These are phyloP conservation scores for Lasiosphaeria miniovina DNA, from an alignment of 495 filamentous ascomycete genomes.

Conservation along the genomic window DNA sequence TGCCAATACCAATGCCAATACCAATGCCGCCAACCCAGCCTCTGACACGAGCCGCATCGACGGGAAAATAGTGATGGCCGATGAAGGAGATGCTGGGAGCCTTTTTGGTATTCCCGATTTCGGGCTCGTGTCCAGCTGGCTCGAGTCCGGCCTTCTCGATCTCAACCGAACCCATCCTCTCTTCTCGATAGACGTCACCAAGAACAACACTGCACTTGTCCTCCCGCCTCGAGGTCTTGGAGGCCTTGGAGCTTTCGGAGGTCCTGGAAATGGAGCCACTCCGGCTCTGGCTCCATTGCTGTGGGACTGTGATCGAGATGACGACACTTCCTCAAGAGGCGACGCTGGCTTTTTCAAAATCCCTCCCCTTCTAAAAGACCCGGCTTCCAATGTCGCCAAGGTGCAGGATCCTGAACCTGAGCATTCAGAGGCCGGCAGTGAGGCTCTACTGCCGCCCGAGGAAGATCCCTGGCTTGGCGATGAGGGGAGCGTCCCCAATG, in stretches of 20 bases:
- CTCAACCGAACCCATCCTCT: slow-evolving; percentile 22
- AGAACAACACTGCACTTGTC: slow-evolving; percentile 12
- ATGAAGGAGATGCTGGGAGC: slow-evolving; percentile 47
- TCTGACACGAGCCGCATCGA: too few relatives aligned
- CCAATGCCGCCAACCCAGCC: too few relatives aligned
- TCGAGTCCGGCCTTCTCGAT: slow-evolving; percentile 20
- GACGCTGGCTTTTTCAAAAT: slow-evolving; percentile 43
- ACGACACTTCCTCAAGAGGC: background rate
- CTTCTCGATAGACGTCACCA: slow-evolving; percentile 24
- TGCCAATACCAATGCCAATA: too few relatives aligned
- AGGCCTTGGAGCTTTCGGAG: too few relatives aligned
- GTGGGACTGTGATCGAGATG: background rate
- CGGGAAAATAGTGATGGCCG: background rate
- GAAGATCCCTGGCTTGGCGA: slow-evolving; percentile 57
- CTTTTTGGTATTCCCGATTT: slow-evolving; percentile 73
- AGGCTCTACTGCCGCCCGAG: background rate
- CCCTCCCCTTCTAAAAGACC: slow-evolving; percentile 32
- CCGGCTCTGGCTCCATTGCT: background rate
- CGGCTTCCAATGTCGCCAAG: slow-evolving; percentile 26
- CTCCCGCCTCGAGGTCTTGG: too few relatives aligned
- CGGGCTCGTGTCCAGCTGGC: slow-evolving; percentile 47
- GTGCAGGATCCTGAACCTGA: slow-evolving; percentile 7
- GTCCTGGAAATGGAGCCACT: too few relatives aligned
- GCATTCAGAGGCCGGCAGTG: background rate
- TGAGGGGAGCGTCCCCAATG: slow-evolving; percentile 25